A percentile compares a stretch with the other conserved stretches of the same genome.
Evolutionary conservation across 805 yeast species (phyloP).

Genomic region (Starmerella kuoi): DNA sequence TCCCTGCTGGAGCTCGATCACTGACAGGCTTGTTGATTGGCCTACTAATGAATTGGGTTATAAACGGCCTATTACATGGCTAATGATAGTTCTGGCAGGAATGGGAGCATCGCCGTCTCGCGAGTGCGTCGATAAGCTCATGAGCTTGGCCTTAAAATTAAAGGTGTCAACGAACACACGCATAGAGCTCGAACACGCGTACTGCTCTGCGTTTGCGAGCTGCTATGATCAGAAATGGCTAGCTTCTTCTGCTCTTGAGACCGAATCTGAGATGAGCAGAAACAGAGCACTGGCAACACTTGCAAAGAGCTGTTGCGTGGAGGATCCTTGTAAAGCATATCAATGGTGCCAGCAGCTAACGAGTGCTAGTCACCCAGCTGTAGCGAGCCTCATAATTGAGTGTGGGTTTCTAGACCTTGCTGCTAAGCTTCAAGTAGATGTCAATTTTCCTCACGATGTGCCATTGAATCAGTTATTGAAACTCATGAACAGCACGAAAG

Average conservation of each 20-base stretch:
- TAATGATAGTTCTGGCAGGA: background rate
- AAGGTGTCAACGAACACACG: background rate
- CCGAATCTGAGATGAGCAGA: background rate
- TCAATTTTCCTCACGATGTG: background rate
- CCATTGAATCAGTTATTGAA: background rate
- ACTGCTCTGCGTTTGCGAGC: background rate
- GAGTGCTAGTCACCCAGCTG: no score
- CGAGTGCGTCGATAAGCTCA: background rate
- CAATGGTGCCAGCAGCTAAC: no score
- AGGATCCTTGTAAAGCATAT: no score
- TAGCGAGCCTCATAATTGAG: background rate
- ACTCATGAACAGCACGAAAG: no score
- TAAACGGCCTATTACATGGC: background rate
- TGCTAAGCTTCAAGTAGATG: background rate
- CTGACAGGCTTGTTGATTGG: no score
- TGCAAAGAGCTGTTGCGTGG: no score
- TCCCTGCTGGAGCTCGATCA: no score
- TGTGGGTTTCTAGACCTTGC: background rate
- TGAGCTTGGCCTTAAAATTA: background rate
- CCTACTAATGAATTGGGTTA: no score
- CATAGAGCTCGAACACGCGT: slow-evolving; percentile 1
- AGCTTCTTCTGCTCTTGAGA: background rate
- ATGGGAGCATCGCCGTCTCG: background rate
- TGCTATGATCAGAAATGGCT: background rate
- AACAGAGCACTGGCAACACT: no score